phyloP scores from a whole-genome alignment of 495 filamentous ascomycete species.

The Trichoderma orchidacearum region DNA sequence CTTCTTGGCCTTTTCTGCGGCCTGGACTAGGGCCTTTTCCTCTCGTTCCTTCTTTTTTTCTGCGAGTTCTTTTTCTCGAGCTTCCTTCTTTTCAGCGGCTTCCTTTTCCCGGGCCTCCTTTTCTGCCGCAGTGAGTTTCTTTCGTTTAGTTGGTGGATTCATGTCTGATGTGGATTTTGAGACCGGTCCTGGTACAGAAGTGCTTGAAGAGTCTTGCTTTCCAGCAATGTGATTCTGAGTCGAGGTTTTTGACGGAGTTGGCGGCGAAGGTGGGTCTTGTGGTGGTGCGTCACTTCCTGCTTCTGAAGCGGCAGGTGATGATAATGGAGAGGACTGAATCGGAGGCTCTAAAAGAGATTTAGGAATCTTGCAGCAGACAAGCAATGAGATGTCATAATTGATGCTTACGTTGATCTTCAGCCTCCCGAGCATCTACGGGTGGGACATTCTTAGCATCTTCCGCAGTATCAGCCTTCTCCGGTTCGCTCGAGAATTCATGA shows the following conservation, averaged over 20 bases:
- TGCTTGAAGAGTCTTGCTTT: background rate
- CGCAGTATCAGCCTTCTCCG: background rate
- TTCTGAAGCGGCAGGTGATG: background rate
- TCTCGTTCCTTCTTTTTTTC: slow-evolving; percentile 24
- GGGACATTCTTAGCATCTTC: background rate
- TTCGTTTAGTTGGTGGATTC: slow-evolving; percentile 32
- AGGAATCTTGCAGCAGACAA: background rate
- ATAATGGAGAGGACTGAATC: background rate
- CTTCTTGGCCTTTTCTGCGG: slow-evolving; percentile 24
- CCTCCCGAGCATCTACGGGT: background rate
- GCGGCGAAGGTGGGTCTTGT: background rate
- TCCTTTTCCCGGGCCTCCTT: slow-evolving; percentile 21
- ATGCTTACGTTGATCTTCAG: background rate
- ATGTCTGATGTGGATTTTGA: slow-evolving; percentile 11
- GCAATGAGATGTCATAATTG: background rate
- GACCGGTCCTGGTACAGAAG: background rate
- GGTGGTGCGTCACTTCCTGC: background rate
- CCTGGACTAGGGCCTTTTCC: slow-evolving; percentile 16
- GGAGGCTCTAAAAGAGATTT: background rate
- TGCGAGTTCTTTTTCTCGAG: slow-evolving; percentile 20
- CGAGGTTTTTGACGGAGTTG: background rate
- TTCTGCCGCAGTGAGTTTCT: slow-evolving; percentile 26
- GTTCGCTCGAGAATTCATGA: slow-evolving; percentile 16
- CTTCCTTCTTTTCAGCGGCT: slow-evolving; percentile 22
- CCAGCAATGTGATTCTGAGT: too few species aligned